A percentile compares a stretch with the other conserved stretches of the same genome.
Conservation (phyloP, 2,329 filamentous ascomycete species). For the Diaporthe citrichinensis region DNA sequence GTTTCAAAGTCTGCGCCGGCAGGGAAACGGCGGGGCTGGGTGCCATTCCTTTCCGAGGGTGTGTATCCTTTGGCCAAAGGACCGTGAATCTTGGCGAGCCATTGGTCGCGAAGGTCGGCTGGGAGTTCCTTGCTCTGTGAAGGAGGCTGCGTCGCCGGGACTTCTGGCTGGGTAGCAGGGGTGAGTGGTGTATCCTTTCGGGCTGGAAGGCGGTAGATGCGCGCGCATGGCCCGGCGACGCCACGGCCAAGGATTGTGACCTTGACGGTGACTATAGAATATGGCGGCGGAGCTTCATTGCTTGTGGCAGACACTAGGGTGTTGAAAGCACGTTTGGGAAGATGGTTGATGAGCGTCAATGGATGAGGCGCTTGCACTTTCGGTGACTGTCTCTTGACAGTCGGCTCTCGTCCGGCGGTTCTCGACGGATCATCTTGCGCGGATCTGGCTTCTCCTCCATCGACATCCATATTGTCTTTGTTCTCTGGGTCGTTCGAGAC, state of each 20-base stretch:
- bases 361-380: slow-evolving; percentile 38
- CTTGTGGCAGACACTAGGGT: slow-evolving; percentile 45
- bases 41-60: slow-evolving; percentile 44
- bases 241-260: slow-evolving; percentile 80
- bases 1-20: slow-evolving; percentile 51
- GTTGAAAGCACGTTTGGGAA: slow-evolving; percentile 55
- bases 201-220: slow-evolving; percentile 88
- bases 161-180: slow-evolving; percentile 56
- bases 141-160: slow-evolving; percentile 60
- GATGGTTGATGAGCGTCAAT: slow-evolving; percentile 52
- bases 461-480: slow-evolving; percentile 44
- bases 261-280: slow-evolving; percentile 71
- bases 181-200: slow-evolving; percentile 40
- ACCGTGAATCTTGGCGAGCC: slow-evolving; percentile 66
- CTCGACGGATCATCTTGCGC: slow-evolving; percentile 37
- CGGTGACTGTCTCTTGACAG: not conserved
- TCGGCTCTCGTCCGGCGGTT: slow-evolving; percentile 23
- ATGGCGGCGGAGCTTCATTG: slow-evolving; percentile 50
- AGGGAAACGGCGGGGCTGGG: slow-evolving; percentile 46
- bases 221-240: slow-evolving; percentile 77
- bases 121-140: slow-evolving; percentile 52
- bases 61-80: slow-evolving; percentile 45
- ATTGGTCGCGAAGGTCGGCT: slow-evolving; percentile 73
- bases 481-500: not conserved
- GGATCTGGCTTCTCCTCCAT: slow-evolving; percentile 42